Base-by-base conservation (phyloP, 768 basidiomycete species). In the Crassisporium funariophilum region DNA sequence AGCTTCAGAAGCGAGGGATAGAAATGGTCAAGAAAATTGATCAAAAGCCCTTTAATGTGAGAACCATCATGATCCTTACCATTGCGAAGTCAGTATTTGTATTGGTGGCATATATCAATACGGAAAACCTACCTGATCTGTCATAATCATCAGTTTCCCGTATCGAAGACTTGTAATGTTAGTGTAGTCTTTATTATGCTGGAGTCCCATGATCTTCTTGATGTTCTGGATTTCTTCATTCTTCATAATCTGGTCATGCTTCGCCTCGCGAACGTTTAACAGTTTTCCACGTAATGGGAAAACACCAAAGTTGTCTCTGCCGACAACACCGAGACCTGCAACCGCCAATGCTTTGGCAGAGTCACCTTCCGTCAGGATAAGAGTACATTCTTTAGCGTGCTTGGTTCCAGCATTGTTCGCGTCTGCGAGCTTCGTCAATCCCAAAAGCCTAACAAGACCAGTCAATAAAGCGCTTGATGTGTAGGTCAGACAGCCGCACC, bases 21-120 rank as follows among this genome's bases (percentile, higher is more conserved):
- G 67, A 94, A 98, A 63, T 95, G 88, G 60, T 98, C 97, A 50
- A 99, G 72, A 66, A 94, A 98, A 69, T 99, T 99, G 72, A 99
- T 95, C 39, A 99, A 77, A 6, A 98, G 81, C n/a, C 97, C 97
- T 68, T 99, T 99, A 73, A 99, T 99, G 70, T 99, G 97, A n/a
- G 97, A 98, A 41, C 97, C 97, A 69, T 99, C 97, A 70, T 98
- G 93, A 82, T 99, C 97, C 93, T 97, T 61, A n/a, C n/a, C 3
- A 40, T 15, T 10, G 36, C 4, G 15, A 15, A 8, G 19, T 38
- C 20, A 47, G 52, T 10, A 34, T 21, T 34, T 3, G 29, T 21
- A n/a, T 46, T 6, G 44, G 36, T 25, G 33, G 16, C 5, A 36
- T 31, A 33, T 36, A 42, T 40, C 19, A 12, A 12, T 24, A 12